Conservation (phyloP, 495 filamentous ascomycete genomes). For the Daldinia concentrica region DNA sequence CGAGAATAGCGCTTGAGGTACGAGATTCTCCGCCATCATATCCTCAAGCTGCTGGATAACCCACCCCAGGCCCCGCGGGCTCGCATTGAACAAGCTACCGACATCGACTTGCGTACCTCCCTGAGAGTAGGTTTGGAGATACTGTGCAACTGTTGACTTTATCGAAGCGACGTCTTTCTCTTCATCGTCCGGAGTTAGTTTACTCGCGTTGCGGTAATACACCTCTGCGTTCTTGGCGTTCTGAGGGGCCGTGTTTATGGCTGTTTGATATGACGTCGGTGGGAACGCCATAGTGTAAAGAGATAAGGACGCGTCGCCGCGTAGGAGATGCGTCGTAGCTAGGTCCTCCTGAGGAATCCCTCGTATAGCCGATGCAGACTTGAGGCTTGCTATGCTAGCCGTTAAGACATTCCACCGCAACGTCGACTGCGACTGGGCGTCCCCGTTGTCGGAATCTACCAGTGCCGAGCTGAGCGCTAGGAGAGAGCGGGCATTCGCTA, state of each 20-base stretch:
- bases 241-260: slow-evolving; percentile 58
- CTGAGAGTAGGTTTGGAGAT: slow-evolving; percentile 20
- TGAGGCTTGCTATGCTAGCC: slow-evolving; percentile 61
- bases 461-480: slow-evolving; percentile 59
- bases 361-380: slow-evolving; percentile 59
- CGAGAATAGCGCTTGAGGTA: slow-evolving; percentile 20
- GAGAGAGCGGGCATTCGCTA: slow-evolving; percentile 66
- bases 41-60: slow-evolving; percentile 30
- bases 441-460: slow-evolving; percentile 35
- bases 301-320: slow-evolving; percentile 68
- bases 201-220: slow-evolving; percentile 68
- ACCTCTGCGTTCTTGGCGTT: slow-evolving; percentile 69
- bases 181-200: slow-evolving; percentile 56
- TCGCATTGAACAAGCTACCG: slow-evolving; percentile 7
- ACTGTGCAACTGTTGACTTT: slow-evolving; percentile 38
- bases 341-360: slow-evolving; percentile 54
- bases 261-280: slow-evolving; percentile 58
- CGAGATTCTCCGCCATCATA: slow-evolving; percentile 34
- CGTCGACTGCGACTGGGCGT: slow-evolving; percentile 21
- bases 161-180: slow-evolving; percentile 33
- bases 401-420: slow-evolving; percentile 65
- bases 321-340: slow-evolving; percentile 64
- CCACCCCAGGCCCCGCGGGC: slow-evolving; percentile 21
- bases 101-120: slow-evolving; percentile 14
- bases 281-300: slow-evolving; percentile 62